A percentile compares a stretch with the other conserved stretches of the same genome.
These are phyloP conservation scores for Globisporangium paddicum DNA, from an alignment of 352 stramenopile genomes.

Conservation along the genomic window DNA sequence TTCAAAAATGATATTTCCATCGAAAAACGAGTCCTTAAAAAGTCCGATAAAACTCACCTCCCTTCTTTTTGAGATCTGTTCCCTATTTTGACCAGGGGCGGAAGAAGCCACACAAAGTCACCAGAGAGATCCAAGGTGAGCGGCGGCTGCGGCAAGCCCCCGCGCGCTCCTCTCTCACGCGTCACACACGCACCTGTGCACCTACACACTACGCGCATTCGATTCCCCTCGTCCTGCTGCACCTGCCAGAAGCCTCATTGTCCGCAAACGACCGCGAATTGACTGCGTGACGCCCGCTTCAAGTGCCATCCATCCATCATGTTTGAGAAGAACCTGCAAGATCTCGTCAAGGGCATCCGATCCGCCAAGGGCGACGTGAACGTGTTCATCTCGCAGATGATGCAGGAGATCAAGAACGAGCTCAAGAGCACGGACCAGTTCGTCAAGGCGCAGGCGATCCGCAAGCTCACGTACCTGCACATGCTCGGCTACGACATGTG, in stretches of 20 bases:
- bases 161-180: not conserved
- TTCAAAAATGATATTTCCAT: no score
- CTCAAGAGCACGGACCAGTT: constrained; percentile 95
- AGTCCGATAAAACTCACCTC: no score
- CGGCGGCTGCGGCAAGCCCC: not conserved
- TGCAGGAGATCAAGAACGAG: constrained; percentile 98
- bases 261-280: not conserved
- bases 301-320: constrained; percentile 42
- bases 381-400: constrained; percentile 96
- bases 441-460: constrained; percentile 95
- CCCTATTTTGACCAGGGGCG: not conserved
- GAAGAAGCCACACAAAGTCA: constrained; percentile 8
- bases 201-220: not conserved
- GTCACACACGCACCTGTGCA: not conserved
- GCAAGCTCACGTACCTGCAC: constrained; percentile 96
- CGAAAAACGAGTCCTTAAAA: no score
- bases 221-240: not conserved
- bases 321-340: constrained; percentile 98
- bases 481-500: constrained; percentile 99
- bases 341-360: constrained; percentile 99
- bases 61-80: no score
- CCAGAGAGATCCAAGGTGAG: constrained; percentile 1
- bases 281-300: not conserved
- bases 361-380: constrained; percentile 94
- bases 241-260: not conserved